A percentile compares a stretch with the other conserved stretches of the same genome.
Evolutionary conservation across 1,284 basidiomycete species (phyloP).

Genomic region (Schizophyllum commune): DNA sequence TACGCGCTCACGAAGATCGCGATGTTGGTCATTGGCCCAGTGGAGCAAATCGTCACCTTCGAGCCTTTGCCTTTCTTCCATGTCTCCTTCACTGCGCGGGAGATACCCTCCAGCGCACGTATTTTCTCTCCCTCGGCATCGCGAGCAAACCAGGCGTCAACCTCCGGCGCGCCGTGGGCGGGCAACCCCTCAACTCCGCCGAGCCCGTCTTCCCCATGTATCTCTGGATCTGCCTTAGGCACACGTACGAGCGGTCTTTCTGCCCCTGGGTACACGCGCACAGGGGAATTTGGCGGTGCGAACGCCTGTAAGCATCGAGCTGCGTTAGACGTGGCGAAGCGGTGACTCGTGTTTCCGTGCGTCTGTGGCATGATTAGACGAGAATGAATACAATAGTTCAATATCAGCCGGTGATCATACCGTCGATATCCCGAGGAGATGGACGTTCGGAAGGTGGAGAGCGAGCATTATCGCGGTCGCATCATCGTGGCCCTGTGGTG

Average conservation of each 20-base stretch:
- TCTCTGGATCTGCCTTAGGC: conserved; percentile 55
- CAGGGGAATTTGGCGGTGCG: conserved; percentile 37
- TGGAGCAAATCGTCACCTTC: conserved; percentile 63
- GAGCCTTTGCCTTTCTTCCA: conserved; percentile 48
- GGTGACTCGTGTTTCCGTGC: conserved; percentile 65
- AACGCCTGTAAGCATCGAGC: conserved; percentile 68
- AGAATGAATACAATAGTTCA: not conserved
- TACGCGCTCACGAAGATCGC: conserved; percentile 69
- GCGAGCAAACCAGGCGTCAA: conserved; percentile 39
- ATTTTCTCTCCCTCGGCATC: conserved; percentile 29
- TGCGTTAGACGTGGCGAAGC: conserved; percentile 63
- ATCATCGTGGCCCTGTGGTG: conserved; percentile 75
- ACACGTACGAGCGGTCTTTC: conserved; percentile 51
- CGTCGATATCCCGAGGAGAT: conserved; percentile 73
- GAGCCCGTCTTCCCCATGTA: conserved; percentile 74
- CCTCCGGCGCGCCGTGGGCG: conserved; percentile 32
- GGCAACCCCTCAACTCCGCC: conserved; percentile 75
- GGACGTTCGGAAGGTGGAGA: conserved; percentile 51
- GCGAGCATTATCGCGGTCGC: conserved; percentile 75
- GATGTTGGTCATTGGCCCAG: conserved; percentile 80
- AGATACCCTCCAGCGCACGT: conserved; percentile 62
- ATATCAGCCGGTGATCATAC: conserved; percentile 30
- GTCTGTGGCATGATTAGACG: conserved; percentile 35
- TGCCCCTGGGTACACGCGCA: conserved; percentile 65
- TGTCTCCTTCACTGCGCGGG: conserved; percentile 39